Percentiles rank a stretch among this genome's conserved stretches.
Conservation (phyloP, 208 protist genomes). For the Spongospora subterranea region DNA sequence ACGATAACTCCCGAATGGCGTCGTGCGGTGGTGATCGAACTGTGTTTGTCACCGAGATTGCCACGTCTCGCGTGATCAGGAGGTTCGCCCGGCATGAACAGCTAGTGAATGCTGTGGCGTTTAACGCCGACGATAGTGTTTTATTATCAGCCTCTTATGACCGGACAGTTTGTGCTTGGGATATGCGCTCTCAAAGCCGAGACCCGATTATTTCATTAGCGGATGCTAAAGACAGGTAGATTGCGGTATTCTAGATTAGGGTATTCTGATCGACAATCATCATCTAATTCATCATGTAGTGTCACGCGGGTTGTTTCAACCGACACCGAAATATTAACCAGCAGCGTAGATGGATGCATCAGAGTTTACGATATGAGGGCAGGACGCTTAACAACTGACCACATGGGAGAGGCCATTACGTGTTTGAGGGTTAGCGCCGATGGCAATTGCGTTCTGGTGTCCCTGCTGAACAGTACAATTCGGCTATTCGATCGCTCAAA, state of each 20-base stretch:
- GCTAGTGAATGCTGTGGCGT: conserved; percentile 65
- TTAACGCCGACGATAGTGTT: conserved; percentile 56
- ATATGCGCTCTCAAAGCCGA: not conserved
- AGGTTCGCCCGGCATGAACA: conserved; percentile 57
- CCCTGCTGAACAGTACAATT: conserved; percentile 42
- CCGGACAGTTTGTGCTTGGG: conserved; percentile 65
- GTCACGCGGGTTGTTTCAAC: conserved; percentile 31
- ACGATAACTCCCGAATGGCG: conserved; percentile 59
- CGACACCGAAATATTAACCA: conserved; percentile 52
- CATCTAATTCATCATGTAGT: no score
- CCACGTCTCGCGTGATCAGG: not conserved
- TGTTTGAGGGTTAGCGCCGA: conserved; percentile 62
- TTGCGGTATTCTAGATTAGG: not conserved
- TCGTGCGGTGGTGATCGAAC: conserved; percentile 65
- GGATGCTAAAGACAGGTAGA: conserved; percentile 58
- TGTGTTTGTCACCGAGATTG: conserved; percentile 67
- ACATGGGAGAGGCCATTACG: conserved; percentile 59
- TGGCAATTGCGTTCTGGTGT: conserved; percentile 66
- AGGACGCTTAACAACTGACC: conserved; percentile 53
- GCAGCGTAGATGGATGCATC: conserved; percentile 67
- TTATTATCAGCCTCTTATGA: conserved; percentile 67
- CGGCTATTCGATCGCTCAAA: conserved; percentile 63
- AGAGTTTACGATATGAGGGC: conserved; percentile 65
- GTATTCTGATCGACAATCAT: no score
- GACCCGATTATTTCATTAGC: conserved; percentile 66